Evolutionary conservation across 129 eudicot species (phyloP), one percentile per base, ranked within the genome.

Genomic region (Heracleum sosnowskyi): DNA sequence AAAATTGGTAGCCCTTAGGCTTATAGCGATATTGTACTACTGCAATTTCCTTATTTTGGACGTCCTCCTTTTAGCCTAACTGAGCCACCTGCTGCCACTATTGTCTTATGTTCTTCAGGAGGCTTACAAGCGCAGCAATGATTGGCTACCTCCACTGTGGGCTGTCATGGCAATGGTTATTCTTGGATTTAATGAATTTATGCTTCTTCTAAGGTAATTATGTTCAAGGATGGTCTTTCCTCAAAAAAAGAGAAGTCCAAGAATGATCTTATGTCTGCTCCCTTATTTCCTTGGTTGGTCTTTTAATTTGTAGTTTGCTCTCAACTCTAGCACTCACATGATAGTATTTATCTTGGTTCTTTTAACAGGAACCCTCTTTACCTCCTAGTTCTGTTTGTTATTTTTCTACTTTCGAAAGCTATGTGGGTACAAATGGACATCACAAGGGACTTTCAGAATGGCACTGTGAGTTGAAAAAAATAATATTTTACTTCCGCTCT

Each of bases 91-190:
- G 34, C 33, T 22, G 33, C 39, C 72, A 76, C 29, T 37, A 28
- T 12, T 26, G 28, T 77, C 0, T 51, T 60, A 29, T 55, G 64
- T 33, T 66, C 7, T 31, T 31, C 94, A 93, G 98, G 91, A 90
- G 85, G 92, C 98, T 31, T 83, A 88, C 85, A 88, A 79, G 80
- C 93, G 86, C 78, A 82, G 85, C 49, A 90, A 81, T 81, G 89
- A 81, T 31, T 93, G 98, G 98, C 45, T 93, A 74, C 98, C 98
- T 22, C 97, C 97, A 81, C 88, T 94, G 35, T 93, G 98, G 98
- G 96, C 96, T 31, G 90, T 93, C n/a, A 20, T 82, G 29, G 98
- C 94, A 4, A 80, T 90, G 86, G 8, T 93, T 36, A 80, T 93
- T 24, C 87, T 93, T 29, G 97, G 98, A 44, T 90, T 90, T 70